Evolutionary conservation across 257 asterid species (phyloP).

Genomic region (Catharanthus roseus): DNA sequence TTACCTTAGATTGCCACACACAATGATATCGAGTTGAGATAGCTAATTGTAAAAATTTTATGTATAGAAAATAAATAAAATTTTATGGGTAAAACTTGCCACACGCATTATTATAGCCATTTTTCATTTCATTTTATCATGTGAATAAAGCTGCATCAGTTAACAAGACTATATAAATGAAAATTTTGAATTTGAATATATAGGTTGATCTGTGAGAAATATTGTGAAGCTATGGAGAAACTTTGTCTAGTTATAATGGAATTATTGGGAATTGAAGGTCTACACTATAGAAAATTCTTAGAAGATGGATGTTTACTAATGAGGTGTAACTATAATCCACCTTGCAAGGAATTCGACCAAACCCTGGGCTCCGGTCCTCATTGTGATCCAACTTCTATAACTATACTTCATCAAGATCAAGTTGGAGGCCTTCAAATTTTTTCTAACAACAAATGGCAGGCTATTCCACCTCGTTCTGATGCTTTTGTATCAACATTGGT

Average conservation of each 20-base stretch:
- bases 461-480: conserved; percentile 12
- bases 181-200: neutral
- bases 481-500: conserved; percentile 23
- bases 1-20: no score
- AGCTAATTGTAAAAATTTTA: no score
- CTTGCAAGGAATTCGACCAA: conserved; percentile 18
- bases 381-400: conserved; percentile 26
- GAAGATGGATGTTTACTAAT: conserved; percentile 14
- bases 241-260: conserved; percentile 19
- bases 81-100: no score
- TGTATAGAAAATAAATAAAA: no score
- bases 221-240: conserved; percentile 18
- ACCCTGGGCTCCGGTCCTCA: conserved; percentile 28
- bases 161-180: neutral
- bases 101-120: no score
- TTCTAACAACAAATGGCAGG: conserved; percentile 21
- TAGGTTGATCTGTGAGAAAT: conserved; percentile 18
- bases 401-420: conserved; percentile 26
- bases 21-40: no score
- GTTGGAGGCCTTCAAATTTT: conserved; percentile 24
- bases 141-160: no score
- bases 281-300: conserved; percentile 13
- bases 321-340: conserved; percentile 24
- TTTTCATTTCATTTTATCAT: no score
- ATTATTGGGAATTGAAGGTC: conserved; percentile 17